Base-by-base conservation (phyloP, 2,329 filamentous ascomycete genomes). In the Neophaeococcomyces mojaviensis region DNA sequence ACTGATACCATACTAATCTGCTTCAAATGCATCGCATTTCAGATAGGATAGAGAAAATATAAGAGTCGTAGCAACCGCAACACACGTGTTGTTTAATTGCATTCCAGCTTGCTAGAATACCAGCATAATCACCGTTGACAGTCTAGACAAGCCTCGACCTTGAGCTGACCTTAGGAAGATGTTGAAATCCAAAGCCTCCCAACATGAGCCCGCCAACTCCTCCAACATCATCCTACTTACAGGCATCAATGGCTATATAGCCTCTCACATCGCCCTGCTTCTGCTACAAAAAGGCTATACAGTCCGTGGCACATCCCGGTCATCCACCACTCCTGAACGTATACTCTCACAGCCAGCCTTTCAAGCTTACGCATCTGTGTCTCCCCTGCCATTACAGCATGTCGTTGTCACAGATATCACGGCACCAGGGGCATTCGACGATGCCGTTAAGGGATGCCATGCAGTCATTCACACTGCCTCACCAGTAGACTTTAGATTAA, bases 181-280 rank as follows among this genome's bases (percentile, higher is more conserved):
- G 24, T 28, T 10, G 24, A 28, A 28, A 5, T 10, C 10, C 5
- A 10, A 28, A 28, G 24, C 24, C 24, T 28, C 24, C 10, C 24
- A 5, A 28, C 20, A 6, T 24, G 6, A 26, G 10, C 6, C 18
- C 12, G 6, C n/a, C 9, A 39, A 39, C 16, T 20, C n/a, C 6
- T 39, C 37, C 44, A 53, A 56, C 38, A 45, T 52, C 30, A 60
- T 64, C 10, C 58, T 64, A 9, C 58, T 69, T 15, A 67, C 66
- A 0, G 66, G 66, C 22, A 64, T 65, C 44, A 68, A 67, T 42
- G 66, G 65, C 44, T 69, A 65, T 54, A 66, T 69, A 33, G 65
- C 60, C 15, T 60, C 58, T 10, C 55, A 60, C n/a, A 61, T 66
- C 12, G 61, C 65, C 18, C 56, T 64, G 16, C 58, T 60, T 13